These are phyloP conservation scores for Colletotrichum sp. DNA, from an alignment of 2,329 filamentous ascomycete genomes.

Conservation along the genomic window DNA sequence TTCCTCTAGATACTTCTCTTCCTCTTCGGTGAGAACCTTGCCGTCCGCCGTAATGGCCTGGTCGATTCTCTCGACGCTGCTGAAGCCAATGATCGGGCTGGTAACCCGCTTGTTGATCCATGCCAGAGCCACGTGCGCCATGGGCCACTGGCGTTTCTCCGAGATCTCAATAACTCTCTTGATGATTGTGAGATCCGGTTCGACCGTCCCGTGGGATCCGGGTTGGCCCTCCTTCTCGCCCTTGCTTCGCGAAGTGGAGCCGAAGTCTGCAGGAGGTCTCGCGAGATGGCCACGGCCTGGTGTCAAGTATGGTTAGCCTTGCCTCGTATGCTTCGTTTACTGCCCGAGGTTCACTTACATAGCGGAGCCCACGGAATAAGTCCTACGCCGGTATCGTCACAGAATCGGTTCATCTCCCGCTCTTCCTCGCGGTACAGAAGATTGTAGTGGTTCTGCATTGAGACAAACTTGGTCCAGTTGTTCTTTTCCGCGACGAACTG, in stretches of 20 bases:
- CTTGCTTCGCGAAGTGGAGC: constrained; percentile 26
- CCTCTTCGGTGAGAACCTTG: constrained; percentile 59
- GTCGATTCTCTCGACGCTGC: constrained; percentile 62
- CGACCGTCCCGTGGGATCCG: constrained; percentile 29
- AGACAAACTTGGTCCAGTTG: constrained; percentile 61
- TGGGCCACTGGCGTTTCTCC: constrained; percentile 60
- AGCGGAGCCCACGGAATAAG: constrained; percentile 36
- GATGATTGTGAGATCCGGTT: constrained; percentile 37
- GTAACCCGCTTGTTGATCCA: constrained; percentile 63
- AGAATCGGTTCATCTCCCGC: constrained; percentile 46
- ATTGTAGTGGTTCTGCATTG: constrained; percentile 63
- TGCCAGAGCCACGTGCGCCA: constrained; percentile 68
- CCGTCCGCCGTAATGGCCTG: constrained; percentile 57
- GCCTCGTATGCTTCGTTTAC: neutral
- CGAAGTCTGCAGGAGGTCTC: constrained; percentile 27
- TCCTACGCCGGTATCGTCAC: constrained; percentile 46
- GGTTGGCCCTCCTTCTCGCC: constrained; percentile 34
- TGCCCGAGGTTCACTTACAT: neutral
- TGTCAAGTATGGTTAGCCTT: neutral
- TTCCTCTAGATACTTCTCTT: constrained; percentile 67
- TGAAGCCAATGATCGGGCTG: constrained; percentile 67
- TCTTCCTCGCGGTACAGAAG: constrained; percentile 64
- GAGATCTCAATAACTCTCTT: constrained; percentile 57
- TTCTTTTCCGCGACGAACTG: constrained; percentile 57
- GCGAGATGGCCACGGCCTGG: constrained; percentile 32